Evolutionary conservation across 2,329 filamentous ascomycete species (phyloP).

Genomic region (Pseudocercospora musae): DNA sequence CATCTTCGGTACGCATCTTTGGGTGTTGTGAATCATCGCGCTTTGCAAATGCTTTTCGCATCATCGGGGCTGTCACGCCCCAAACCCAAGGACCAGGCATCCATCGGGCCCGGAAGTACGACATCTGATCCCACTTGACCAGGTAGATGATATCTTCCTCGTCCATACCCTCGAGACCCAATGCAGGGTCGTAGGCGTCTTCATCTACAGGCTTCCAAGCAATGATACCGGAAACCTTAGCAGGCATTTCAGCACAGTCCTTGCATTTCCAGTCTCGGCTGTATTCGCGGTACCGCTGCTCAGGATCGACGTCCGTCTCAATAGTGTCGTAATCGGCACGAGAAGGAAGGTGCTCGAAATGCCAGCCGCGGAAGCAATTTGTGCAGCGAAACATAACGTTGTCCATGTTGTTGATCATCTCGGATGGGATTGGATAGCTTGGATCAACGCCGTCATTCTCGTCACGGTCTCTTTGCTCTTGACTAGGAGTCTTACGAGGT

Average conservation of each 20-base stretch:
- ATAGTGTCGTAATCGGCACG: conserved; percentile 40
- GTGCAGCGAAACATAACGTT: conserved; percentile 82
- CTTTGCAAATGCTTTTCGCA: conserved; percentile 74
- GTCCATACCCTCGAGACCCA: conserved; percentile 53
- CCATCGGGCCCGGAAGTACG: conserved; percentile 82
- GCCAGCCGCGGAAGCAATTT: conserved; percentile 73
- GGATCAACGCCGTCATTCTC: conserved; percentile 79
- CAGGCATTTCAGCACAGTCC: conserved; percentile 63
- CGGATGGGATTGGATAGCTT: conserved; percentile 58
- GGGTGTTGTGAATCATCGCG: conserved; percentile 61
- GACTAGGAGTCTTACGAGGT: conserved; percentile 65
- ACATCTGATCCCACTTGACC: conserved; percentile 78
- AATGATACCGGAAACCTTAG: conserved; percentile 73
- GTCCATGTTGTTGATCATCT: conserved; percentile 69
- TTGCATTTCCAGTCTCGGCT: conserved; percentile 73
- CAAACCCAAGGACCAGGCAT: conserved; percentile 86
- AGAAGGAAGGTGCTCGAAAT: conserved; percentile 75
- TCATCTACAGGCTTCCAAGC: conserved; percentile 77
- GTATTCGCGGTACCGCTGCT: conserved; percentile 69
- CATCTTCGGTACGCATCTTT: conserved; percentile 69
- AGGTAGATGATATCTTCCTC: conserved; percentile 89
- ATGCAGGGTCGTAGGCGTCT: conserved; percentile 53
- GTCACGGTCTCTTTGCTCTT: conserved; percentile 79
- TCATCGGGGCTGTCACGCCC: conserved; percentile 60
- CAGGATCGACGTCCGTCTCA: conserved; percentile 50